Evolutionary conservation across 495 filamentous ascomycete genomes (phyloP).

Genomic region (Penicillium steckii): DNA sequence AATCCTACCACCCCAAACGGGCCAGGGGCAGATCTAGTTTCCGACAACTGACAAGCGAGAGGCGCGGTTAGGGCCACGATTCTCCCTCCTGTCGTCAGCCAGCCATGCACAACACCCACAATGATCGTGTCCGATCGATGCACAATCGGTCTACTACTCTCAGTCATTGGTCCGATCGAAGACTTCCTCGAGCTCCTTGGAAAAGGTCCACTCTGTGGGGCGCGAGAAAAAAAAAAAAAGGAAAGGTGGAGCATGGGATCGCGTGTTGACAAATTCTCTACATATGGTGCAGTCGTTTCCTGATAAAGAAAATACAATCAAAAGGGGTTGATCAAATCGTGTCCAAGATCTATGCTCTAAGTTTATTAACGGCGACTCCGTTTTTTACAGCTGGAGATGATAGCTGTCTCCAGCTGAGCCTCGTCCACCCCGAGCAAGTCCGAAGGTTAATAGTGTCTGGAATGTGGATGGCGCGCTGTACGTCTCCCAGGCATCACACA

Average conservation of each 20-base stretch:
- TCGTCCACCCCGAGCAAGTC: slow-evolving; percentile 20
- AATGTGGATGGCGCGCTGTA: slow-evolving; percentile 8
- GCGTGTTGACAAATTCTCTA: slow-evolving; percentile 21
- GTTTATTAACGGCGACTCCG: slow-evolving; percentile 13
- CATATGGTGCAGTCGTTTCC: slow-evolving; percentile 1
- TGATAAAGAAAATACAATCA: slow-evolving; percentile 7
- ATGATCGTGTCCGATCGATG: slow-evolving; percentile 19
- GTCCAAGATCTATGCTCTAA: background rate
- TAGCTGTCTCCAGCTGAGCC: slow-evolving; percentile 10
- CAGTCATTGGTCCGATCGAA: slow-evolving; percentile 22
- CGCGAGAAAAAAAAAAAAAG: too few species aligned
- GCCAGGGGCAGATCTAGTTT: slow-evolving; percentile 25
- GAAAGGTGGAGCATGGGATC: slow-evolving; percentile 23
- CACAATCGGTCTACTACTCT: slow-evolving; percentile 10
- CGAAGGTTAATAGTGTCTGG: slow-evolving; percentile 7
- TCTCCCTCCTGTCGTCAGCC: slow-evolving; percentile 23
- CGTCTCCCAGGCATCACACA: background rate
- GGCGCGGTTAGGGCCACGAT: slow-evolving; percentile 21
- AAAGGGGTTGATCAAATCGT: background rate
- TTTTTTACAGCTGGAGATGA: background rate
- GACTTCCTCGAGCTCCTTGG: slow-evolving; percentile 2
- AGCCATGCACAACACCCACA: slow-evolving; percentile 32
- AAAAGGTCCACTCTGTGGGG: slow-evolving; percentile 3
- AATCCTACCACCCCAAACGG: slow-evolving; percentile 3
- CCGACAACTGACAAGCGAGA: slow-evolving; percentile 24